These are phyloP conservation scores for Yamadazyma triangularis DNA, from an alignment of 1,139 yeast genomes.

Conservation along the genomic window DNA sequence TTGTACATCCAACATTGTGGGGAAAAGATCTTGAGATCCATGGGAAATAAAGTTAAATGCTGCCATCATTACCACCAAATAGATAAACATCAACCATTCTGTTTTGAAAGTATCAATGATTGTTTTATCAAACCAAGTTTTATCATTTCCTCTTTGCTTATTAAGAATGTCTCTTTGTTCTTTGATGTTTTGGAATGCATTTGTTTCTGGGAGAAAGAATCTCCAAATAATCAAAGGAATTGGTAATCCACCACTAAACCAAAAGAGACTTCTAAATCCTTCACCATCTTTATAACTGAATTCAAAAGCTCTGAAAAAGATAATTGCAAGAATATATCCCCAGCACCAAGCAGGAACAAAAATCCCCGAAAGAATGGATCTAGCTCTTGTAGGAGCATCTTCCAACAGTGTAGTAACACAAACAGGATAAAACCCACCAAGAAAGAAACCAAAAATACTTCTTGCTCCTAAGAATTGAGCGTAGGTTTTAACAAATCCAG, in stretches of 20 bases:
- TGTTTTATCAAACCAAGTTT: constrained; percentile 11
- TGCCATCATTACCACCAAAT: constrained; percentile 42
- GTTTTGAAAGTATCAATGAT: constrained; percentile 22
- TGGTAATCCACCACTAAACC: constrained; percentile 68
- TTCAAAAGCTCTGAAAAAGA: constrained; percentile 48
- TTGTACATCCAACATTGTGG: constrained; percentile 43
- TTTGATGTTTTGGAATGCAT: neutral
- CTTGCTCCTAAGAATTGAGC: constrained; percentile 59
- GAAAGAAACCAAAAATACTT: constrained; percentile 33
- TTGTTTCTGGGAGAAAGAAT: constrained; percentile 26
- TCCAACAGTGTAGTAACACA: constrained; percentile 29
- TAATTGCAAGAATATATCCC: constrained; percentile 33
- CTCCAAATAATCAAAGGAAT: constrained; percentile 30
- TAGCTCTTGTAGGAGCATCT: constrained; percentile 28
- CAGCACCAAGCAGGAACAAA: constrained; percentile 36
- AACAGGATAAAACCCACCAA: constrained; percentile 36
- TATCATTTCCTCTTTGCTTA: neutral
- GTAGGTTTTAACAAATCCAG: constrained; percentile 65
- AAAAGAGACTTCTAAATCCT: constrained; percentile 72
- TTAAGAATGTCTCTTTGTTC: neutral
- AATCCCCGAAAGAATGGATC: constrained; percentile 33
- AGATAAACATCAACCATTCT: constrained; percentile 42
- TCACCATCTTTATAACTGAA: constrained; percentile 44
- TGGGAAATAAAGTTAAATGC: constrained; percentile 52
- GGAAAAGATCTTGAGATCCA: constrained; percentile 52